phyloP scores from a whole-genome alignment of 1,284 basidiomycete genomes.

The Boletus calvinii region DNA sequence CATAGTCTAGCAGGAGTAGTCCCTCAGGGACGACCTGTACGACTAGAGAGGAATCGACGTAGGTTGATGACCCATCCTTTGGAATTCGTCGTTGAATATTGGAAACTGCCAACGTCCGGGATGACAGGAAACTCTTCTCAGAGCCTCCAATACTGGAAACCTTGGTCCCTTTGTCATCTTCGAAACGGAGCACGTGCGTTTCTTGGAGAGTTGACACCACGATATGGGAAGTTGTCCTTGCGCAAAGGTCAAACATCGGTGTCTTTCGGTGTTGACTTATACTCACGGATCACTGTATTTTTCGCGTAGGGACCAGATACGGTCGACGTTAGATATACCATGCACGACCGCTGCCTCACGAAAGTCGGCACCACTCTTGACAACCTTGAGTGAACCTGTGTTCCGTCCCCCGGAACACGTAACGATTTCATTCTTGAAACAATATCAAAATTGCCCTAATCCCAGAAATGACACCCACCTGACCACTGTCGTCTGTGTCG shows the following conservation, averaged over 20 bases:
- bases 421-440: constrained; percentile 70
- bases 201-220: constrained; percentile 56
- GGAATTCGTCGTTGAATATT: constrained; percentile 48
- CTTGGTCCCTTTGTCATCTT: constrained; percentile 33
- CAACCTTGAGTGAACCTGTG: constrained; percentile 77
- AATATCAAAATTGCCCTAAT: constrained; percentile 8
- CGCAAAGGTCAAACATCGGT: constrained; percentile 5
- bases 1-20: constrained; percentile 55
- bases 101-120: constrained; percentile 65
- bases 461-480: constrained; percentile 46
- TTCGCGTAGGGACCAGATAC: constrained; percentile 65
- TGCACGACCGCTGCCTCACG: constrained; percentile 62
- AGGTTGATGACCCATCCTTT: constrained; percentile 36
- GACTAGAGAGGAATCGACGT: constrained; percentile 53
- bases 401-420: constrained; percentile 87
- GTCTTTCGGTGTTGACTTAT: neutral
- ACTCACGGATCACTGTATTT: constrained; percentile 53
- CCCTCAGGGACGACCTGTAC: constrained; percentile 71
- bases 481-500: constrained; percentile 72
- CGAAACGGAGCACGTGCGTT: constrained; percentile 53
- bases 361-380: constrained; percentile 87
- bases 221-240: constrained; percentile 53
- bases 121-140: constrained; percentile 44
- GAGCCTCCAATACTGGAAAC: constrained; percentile 38
- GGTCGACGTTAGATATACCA: constrained; percentile 57